These are phyloP conservation scores for Anisodus tanguticus DNA, from an alignment of 257 asterid species.

Conservation along the genomic window DNA sequence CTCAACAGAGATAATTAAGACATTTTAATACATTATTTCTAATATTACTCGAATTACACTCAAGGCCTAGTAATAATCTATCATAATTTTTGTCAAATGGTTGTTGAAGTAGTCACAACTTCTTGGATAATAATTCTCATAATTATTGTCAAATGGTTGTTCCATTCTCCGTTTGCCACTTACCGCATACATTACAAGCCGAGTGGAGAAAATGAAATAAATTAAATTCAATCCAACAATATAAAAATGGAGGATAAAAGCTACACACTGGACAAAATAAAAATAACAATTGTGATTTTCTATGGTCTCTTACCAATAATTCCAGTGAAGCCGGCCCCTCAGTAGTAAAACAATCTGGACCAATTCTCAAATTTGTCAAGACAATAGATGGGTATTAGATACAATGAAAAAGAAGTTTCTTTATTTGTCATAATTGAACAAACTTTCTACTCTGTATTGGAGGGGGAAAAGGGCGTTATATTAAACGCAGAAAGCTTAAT, in stretches of 20 bases:
- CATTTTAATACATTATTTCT: neutral
- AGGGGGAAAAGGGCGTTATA: neutral
- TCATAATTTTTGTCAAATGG: neutral
- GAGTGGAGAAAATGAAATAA: neutral
- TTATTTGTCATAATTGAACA: neutral
- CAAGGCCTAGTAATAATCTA: neutral
- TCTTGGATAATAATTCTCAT: neutral
- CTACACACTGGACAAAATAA: neutral
- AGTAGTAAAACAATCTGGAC: neutral
- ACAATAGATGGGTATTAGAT: neutral
- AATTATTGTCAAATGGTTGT: neutral
- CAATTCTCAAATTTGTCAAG: neutral
- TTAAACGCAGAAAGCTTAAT: neutral
- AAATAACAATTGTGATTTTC: neutral
- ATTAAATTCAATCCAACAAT: neutral
- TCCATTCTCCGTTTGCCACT: neutral
- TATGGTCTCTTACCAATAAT: too few species aligned
- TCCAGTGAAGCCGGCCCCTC: neutral
- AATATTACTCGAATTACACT: neutral
- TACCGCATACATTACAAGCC: neutral
- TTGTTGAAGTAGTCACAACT: neutral
- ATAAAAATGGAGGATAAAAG: neutral
- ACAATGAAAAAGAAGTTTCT: neutral
- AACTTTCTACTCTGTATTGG: neutral
- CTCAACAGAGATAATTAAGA: neutral